A percentile compares a stretch with the other conserved stretches of the same genome.
Evolutionary conservation across 2,329 filamentous ascomycete genomes (phyloP).

Genomic region (Aureobasidium subglaciale): DNA sequence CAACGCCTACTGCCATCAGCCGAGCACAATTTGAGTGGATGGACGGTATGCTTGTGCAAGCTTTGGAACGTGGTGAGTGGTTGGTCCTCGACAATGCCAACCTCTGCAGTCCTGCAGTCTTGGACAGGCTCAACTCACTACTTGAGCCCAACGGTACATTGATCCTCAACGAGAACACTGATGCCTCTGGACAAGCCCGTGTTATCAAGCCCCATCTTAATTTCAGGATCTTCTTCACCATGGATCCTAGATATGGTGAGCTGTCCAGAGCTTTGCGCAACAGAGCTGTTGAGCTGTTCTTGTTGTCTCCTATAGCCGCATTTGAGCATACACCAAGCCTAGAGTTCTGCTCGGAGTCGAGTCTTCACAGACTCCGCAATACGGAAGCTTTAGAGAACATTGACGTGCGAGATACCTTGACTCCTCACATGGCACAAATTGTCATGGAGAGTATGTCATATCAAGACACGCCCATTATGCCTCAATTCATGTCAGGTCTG

Average conservation of each 20-base stretch:
- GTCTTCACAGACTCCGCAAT: slow-evolving; percentile 33
- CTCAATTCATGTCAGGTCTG: not conserved
- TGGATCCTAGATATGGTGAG: slow-evolving; percentile 87
- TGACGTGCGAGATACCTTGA: slow-evolving; percentile 23
- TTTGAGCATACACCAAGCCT: not conserved
- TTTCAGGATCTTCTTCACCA: slow-evolving; percentile 88
- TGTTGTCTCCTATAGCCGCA: slow-evolving; percentile 36
- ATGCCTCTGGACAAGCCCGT: slow-evolving; percentile 70
- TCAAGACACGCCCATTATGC: slow-evolving; percentile 20
- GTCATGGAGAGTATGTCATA: slow-evolving; percentile 23
- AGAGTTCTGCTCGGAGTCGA: slow-evolving; percentile 31
- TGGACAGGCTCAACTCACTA: slow-evolving; percentile 89
- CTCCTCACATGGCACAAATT: not conserved
- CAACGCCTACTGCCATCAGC: slow-evolving; percentile 51
- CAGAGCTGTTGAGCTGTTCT: slow-evolving; percentile 80
- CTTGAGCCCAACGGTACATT: slow-evolving; percentile 84
- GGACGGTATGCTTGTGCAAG: slow-evolving; percentile 84
- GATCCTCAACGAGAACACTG: slow-evolving; percentile 89
- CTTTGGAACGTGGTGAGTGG: slow-evolving; percentile 81
- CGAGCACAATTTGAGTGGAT: slow-evolving; percentile 91
- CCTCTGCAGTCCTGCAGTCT: slow-evolving; percentile 86
- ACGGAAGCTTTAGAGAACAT: slow-evolving; percentile 20
- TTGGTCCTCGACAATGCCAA: slow-evolving; percentile 96
- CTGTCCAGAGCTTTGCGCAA: slow-evolving; percentile 96
- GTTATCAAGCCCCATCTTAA: slow-evolving; percentile 74